A percentile compares a stretch with the other conserved stretches of the same genome.
phyloP scores from a whole-genome alignment of 345 rosid species.

The Physaria fendleri region DNA sequence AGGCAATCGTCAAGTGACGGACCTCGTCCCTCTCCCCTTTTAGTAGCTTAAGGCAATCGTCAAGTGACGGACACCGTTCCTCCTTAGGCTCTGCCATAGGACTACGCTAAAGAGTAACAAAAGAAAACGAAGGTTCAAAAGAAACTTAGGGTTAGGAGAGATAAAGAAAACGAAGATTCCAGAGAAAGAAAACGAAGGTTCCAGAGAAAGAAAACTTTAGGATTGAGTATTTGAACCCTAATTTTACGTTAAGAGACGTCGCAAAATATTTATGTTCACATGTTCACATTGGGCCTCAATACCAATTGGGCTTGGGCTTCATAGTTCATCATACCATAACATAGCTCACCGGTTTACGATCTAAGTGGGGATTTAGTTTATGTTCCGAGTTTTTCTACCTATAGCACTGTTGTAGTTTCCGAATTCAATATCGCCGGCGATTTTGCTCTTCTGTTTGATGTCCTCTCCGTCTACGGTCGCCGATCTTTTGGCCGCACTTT shows the following conservation, averaged over 20 bases:
- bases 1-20: constrained; percentile 71
- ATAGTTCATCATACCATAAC: not conserved
- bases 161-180: too few relatives aligned
- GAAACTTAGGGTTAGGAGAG: too few relatives aligned
- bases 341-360: not conserved
- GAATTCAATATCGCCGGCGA: constrained; percentile 7
- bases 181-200: too few relatives aligned
- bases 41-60: constrained; percentile 69
- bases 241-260: too few relatives aligned
- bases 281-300: not conserved
- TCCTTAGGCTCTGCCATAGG: constrained; percentile 31
- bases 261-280: too few relatives aligned
- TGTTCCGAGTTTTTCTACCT: not conserved
- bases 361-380: not conserved
- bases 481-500: constrained; percentile 17
- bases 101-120: not conserved
- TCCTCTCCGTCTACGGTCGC: constrained; percentile 17
- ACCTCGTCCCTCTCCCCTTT: constrained; percentile 88
- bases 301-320: not conserved
- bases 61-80: constrained; percentile 46
- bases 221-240: too few relatives aligned
- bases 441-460: constrained; percentile 3
- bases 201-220: too few relatives aligned
- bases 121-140: not conserved
- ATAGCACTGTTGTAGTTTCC: not conserved